phyloP scores from a whole-genome alignment of 2,329 filamentous ascomycete genomes.

The Sphaerulina musiva region DNA sequence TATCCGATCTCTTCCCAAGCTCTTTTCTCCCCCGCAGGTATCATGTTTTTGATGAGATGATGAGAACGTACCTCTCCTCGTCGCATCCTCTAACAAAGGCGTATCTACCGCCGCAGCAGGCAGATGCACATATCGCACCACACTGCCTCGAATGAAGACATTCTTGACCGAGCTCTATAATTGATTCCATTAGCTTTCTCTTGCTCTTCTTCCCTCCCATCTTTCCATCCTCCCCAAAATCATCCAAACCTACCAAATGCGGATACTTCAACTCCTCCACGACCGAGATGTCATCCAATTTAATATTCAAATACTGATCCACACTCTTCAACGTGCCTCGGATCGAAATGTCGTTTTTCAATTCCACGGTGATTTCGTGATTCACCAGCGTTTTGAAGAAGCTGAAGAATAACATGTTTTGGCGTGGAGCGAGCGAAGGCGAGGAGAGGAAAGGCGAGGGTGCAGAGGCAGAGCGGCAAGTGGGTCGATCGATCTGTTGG shows the following conservation, averaged over 20 bases:
- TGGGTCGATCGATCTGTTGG: too few species aligned
- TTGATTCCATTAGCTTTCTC: neutral
- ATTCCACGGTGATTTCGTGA: constrained; percentile 93
- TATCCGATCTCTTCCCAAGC: neutral
- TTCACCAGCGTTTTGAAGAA: constrained; percentile 55
- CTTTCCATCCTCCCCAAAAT: neutral
- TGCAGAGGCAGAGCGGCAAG: too few species aligned
- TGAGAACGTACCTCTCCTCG: constrained; percentile 61
- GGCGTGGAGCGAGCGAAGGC: too few species aligned
- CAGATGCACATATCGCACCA: constrained; percentile 87
- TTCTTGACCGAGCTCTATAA: constrained; percentile 74
- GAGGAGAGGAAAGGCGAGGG: too few species aligned
- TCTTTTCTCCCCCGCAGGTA: neutral
- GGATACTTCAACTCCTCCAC: constrained; percentile 92
- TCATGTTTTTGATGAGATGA: neutral
- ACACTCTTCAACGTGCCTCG: constrained; percentile 93
- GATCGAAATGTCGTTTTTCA: constrained; percentile 98
- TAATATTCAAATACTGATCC: constrained; percentile 98
- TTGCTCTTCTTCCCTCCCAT: neutral
- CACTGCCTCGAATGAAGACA: constrained; percentile 88
- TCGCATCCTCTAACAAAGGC: constrained; percentile 82
- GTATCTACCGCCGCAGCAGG: constrained; percentile 78
- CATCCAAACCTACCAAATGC: constrained; percentile 60
- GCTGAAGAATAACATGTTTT: constrained; percentile 24
- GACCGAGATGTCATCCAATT: constrained; percentile 90